phyloP scores from a whole-genome alignment of 352 stramenopile species.

The Discostella stelligera region DNA sequence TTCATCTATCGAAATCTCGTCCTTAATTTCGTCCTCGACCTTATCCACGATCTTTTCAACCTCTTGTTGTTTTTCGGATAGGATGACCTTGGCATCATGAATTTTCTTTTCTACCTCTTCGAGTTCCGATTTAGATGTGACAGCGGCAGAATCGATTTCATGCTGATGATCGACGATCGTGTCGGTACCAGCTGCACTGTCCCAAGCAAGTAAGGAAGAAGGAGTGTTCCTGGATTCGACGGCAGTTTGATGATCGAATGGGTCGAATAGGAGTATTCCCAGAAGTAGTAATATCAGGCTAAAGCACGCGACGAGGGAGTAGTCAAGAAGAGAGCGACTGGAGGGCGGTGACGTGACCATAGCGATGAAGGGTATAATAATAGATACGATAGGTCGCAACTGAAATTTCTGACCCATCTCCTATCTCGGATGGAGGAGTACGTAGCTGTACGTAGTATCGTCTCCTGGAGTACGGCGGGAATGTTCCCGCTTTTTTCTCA shows the following conservation, averaged over 20 bases:
- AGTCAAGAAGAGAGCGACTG: constrained; percentile 19
- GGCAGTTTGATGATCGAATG: constrained; percentile 19
- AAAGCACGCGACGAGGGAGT: constrained; percentile 20
- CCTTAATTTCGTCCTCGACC: constrained; percentile 15
- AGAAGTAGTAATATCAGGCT: constrained; percentile 14
- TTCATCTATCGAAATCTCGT: not conserved
- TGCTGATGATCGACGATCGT: not conserved
- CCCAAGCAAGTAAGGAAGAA: not conserved
- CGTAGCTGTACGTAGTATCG: too few relatives aligned
- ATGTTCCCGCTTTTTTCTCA: too few relatives aligned
- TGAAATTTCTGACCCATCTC: too few relatives aligned
- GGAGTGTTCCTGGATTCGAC: not conserved
- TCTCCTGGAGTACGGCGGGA: too few relatives aligned
- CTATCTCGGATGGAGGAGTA: too few relatives aligned
- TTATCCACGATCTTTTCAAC: constrained; percentile 15
- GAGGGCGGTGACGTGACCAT: not conserved
- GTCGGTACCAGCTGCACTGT: not conserved
- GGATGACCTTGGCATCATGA: constrained; percentile 6
- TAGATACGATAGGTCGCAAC: too few relatives aligned
- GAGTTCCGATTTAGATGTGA: constrained; percentile 7
- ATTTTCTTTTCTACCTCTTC: constrained; percentile 10
- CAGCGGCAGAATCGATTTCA: constrained; percentile 5
- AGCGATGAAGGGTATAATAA: too few relatives aligned
- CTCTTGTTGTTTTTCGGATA: constrained; percentile 1
- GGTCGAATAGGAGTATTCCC: constrained; percentile 21